Conservation (phyloP, 2,329 filamentous ascomycete genomes). For the Reticulascus tulasneorum region DNA sequence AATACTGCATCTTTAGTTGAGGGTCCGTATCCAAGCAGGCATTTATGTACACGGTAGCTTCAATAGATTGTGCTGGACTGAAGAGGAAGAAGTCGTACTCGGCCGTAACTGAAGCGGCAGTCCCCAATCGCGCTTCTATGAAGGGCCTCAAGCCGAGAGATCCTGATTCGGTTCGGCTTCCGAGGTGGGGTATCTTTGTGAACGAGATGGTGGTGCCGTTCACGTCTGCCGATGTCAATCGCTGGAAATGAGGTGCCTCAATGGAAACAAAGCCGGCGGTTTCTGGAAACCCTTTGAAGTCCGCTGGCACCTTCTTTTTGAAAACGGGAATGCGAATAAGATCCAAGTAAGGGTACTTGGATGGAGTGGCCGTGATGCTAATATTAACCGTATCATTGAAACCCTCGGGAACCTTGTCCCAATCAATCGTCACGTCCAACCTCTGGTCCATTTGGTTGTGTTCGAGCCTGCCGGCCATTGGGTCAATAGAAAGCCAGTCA, state of each 20-base stretch:
- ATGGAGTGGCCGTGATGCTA: neutral
- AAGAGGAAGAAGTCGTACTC: conserved; percentile 25
- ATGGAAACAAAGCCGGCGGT: conserved; percentile 14
- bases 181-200: conserved; percentile 3
- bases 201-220: neutral
- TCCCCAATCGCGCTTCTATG: neutral
- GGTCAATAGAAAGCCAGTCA: conserved; percentile 9
- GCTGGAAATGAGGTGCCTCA: conserved; percentile 14
- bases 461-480: too few species aligned
- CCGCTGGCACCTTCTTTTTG: conserved; percentile 5
- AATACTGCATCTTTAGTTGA: conserved; percentile 39
- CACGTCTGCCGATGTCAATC: neutral
- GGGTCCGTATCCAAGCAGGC: conserved; percentile 44
- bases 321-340: conserved; percentile 8
- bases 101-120: neutral
- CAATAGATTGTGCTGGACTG: conserved; percentile 9
- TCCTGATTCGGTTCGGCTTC: conserved; percentile 11
- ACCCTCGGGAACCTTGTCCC: conserved; percentile 30
- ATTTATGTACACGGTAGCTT: conserved; percentile 23
- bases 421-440: conserved; percentile 42
- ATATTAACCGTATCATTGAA: conserved; percentile 15
- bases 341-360: conserved; percentile 13
- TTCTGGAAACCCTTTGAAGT: conserved; percentile 16
- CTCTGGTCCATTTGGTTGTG: conserved; percentile 29
- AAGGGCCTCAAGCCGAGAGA: conserved; percentile 8